Percentiles rank a stretch among this genome's conserved stretches.
These are phyloP conservation scores for Schrenkiella parvula DNA, from an alignment of 345 rosid genomes.

Conservation along the genomic window DNA sequence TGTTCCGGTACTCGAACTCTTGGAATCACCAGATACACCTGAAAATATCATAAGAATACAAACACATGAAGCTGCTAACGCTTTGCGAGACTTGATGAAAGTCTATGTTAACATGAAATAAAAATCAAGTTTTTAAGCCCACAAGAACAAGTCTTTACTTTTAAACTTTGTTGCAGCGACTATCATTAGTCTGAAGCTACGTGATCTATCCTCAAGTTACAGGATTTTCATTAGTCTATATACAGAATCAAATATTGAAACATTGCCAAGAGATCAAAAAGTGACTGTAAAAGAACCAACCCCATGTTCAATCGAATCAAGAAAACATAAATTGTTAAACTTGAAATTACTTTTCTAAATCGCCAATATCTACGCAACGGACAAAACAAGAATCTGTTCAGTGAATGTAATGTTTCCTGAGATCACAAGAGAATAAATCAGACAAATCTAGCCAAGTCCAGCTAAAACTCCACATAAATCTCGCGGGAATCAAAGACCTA, in stretches of 20 bases:
- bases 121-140: background rate
- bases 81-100: background rate
- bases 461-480: background rate
- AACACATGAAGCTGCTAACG: background rate
- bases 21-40: constrained; percentile 53
- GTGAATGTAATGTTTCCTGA: background rate
- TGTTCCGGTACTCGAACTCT: constrained; percentile 35
- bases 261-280: background rate
- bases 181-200: background rate
- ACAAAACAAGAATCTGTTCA: too few species aligned
- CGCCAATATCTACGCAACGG: background rate
- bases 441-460: background rate
- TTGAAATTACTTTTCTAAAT: background rate
- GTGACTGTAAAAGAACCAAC: background rate
- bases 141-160: background rate
- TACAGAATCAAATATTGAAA: background rate
- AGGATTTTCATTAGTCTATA: background rate
- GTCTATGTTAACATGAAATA: background rate
- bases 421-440: background rate
- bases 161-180: too few species aligned
- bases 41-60: background rate
- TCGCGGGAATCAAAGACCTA: background rate
- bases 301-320: background rate
- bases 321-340: background rate
- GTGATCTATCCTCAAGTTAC: background rate